Conservation (phyloP, 2,329 filamentous ascomycete species). For the Xylaria multiplex region DNA sequence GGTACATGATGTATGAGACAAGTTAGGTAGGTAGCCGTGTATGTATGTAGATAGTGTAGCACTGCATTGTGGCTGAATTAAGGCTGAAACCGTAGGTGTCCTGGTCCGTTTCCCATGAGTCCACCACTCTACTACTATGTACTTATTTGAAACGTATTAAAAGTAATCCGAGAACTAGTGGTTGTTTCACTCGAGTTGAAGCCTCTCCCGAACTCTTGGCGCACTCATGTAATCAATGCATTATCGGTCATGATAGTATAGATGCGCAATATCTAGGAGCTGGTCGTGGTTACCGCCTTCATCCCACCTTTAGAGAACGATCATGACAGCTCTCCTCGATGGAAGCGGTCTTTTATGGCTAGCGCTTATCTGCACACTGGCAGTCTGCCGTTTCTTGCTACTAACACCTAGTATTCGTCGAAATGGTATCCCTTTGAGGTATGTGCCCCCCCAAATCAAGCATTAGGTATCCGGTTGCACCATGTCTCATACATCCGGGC, state of each 20-base stretch:
- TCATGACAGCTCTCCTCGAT: conserved; percentile 40
- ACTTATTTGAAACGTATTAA: background rate
- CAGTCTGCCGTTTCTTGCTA: conserved; percentile 43
- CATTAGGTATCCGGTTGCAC: background rate
- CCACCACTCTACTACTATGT: conserved; percentile 10
- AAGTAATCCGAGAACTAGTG: background rate
- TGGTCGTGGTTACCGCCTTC: background rate
- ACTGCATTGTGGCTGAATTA: conserved; percentile 20
- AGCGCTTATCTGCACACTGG: conserved; percentile 34
- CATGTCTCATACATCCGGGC: conserved; percentile 4
- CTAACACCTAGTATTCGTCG: conserved; percentile 42
- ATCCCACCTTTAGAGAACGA: background rate
- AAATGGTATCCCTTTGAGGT: conserved; percentile 51
- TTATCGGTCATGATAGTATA: background rate
- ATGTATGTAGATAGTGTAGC: background rate
- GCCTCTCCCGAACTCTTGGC: too few species aligned
- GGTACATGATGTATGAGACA: too few species aligned
- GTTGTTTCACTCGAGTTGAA: conserved; percentile 4
- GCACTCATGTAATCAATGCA: background rate
- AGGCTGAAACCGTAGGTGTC: conserved; percentile 17
- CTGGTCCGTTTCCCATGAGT: conserved; percentile 15
- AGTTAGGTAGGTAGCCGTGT: too few species aligned
- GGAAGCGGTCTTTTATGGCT: conserved; percentile 38
- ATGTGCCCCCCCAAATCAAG: conserved; percentile 4
- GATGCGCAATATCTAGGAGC: background rate